These are phyloP conservation scores for Begonia masoniana DNA, from an alignment of 306 rosid genomes.

Conservation along the genomic window DNA sequence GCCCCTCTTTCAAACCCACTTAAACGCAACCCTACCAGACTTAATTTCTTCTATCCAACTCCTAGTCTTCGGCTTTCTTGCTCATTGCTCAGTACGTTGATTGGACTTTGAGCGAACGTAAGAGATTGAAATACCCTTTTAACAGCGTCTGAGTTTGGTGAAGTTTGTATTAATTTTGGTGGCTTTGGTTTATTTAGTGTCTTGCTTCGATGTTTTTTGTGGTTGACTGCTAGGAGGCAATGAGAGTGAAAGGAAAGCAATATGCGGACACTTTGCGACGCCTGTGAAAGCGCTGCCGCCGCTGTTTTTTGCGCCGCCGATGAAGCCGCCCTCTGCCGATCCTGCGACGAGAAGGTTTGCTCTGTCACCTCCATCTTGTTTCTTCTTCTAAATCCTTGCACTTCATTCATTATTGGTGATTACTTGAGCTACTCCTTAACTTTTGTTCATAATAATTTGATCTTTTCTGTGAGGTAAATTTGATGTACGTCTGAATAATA, in stretches of 20 bases:
- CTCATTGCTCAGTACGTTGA: not conserved
- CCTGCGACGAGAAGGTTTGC: constrained; percentile 78
- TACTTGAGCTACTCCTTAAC: no score
- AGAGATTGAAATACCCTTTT: not conserved
- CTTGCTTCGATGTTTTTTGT: constrained; percentile 7
- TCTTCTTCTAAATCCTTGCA: constrained; percentile 2
- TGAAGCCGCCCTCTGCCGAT: constrained; percentile 92
- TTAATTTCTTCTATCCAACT: not conserved
- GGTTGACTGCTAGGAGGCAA: constrained; percentile 23
- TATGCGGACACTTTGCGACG: constrained; percentile 98
- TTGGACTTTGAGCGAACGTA: not conserved
- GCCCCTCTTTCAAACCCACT: not conserved
- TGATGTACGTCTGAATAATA: no score
- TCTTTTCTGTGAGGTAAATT: no score
- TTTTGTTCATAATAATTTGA: no score
- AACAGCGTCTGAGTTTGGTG: not conserved
- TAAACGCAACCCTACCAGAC: not conserved
- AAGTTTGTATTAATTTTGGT: not conserved
- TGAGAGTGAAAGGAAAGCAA: constrained; percentile 45
- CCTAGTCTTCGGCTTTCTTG: not conserved
- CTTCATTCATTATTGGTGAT: no score
- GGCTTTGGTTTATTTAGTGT: constrained; percentile 1
- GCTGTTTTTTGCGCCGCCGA: constrained; percentile 96
- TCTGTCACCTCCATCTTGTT: not conserved
- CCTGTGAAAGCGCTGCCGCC: constrained; percentile 96